Conservation (phyloP, 805 yeast genomes). For the Candida lessepsii region DNA sequence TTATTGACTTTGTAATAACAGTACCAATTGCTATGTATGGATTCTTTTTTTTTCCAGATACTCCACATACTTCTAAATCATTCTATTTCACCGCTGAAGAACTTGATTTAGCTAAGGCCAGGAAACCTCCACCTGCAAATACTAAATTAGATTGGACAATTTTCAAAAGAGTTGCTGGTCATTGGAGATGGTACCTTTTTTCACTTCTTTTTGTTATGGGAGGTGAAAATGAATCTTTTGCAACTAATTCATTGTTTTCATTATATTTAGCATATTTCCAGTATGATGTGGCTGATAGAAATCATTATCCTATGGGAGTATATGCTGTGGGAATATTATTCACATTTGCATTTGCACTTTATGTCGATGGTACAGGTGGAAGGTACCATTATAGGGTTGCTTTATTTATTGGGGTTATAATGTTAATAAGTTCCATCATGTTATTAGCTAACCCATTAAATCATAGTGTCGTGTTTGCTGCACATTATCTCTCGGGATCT, state of each 20-base stretch:
- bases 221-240: conserved; percentile 37
- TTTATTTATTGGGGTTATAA: conserved; percentile 38
- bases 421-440: conserved; percentile 49
- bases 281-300: conserved; percentile 29
- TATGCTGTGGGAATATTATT: conserved; percentile 34
- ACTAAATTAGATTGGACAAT: conserved; percentile 31
- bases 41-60: conserved; percentile 56
- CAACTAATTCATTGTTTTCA: conserved; percentile 33
- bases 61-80: conserved; percentile 43
- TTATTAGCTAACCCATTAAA: conserved; percentile 41
- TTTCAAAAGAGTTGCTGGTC: conserved; percentile 40
- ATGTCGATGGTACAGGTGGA: conserved; percentile 29
- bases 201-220: conserved; percentile 37
- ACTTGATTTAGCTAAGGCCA: conserved; percentile 26
- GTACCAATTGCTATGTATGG: conserved; percentile 59
- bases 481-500: conserved; percentile 55
- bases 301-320: conserved; percentile 40
- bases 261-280: conserved; percentile 30
- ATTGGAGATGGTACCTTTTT: conserved; percentile 38
- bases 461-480: conserved; percentile 43
- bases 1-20: conserved; percentile 59
- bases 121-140: conserved; percentile 34
- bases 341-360: conserved; percentile 27
- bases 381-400: conserved; percentile 54
- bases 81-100: conserved; percentile 28